phyloP scores from a whole-genome alignment of 2,329 filamentous ascomycete genomes.

The Biscogniauxia marginata region DNA sequence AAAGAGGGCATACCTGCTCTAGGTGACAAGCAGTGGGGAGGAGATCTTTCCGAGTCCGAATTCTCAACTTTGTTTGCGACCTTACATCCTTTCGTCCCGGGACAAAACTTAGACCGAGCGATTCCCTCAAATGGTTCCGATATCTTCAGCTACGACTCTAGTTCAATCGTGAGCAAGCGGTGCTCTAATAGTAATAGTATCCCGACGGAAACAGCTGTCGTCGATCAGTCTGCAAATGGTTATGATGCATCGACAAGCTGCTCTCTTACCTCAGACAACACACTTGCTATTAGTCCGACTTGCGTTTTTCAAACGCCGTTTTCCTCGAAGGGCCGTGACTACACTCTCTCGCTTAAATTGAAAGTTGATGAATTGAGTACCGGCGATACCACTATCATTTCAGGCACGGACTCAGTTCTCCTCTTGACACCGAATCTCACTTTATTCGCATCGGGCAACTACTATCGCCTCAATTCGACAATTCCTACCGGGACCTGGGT shows the following conservation, averaged over 20 bases:
- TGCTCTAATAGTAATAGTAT: slow-evolving; percentile 4
- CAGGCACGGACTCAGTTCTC: slow-evolving; percentile 44
- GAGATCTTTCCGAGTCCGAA: slow-evolving; percentile 40
- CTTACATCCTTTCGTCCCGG: slow-evolving; percentile 42
- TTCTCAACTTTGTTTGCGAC: slow-evolving; percentile 37
- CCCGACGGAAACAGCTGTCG: slow-evolving; percentile 19
- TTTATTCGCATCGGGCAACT: slow-evolving; percentile 35
- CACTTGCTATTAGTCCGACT: slow-evolving; percentile 32
- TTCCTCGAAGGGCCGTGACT: slow-evolving; percentile 54
- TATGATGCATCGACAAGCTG: slow-evolving; percentile 43
- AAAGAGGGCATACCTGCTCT: slow-evolving; percentile 49
- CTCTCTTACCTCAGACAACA: slow-evolving; percentile 22
- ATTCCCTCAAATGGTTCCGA: slow-evolving; percentile 36
- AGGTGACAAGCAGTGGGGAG: slow-evolving; percentile 54
- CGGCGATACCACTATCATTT: slow-evolving; percentile 40
- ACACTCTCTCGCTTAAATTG: slow-evolving; percentile 49
- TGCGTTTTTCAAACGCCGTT: slow-evolving; percentile 48
- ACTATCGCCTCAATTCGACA: slow-evolving; percentile 36
- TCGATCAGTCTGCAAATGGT: slow-evolving; percentile 39
- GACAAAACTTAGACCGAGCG: slow-evolving; percentile 48
- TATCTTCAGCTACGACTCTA: slow-evolving; percentile 34
- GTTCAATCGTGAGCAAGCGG: background rate
- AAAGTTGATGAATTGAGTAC: slow-evolving; percentile 28
- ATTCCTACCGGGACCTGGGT: slow-evolving; percentile 32
- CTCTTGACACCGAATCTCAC: slow-evolving; percentile 38